phyloP scores from a whole-genome alignment of 1,139 yeast genomes.

The Arxiozyma telluris region DNA sequence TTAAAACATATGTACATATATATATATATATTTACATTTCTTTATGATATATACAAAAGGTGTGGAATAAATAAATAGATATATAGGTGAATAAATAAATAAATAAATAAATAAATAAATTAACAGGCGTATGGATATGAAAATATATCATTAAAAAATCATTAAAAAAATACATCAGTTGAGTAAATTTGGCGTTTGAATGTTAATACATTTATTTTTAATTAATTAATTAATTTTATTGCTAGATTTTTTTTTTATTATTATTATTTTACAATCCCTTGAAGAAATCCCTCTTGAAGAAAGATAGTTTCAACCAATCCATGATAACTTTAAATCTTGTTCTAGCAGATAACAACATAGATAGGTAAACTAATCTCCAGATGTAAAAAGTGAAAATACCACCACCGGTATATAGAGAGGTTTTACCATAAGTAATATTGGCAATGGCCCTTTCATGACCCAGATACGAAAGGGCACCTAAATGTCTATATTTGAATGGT shows the following conservation, averaged over 20 bases:
- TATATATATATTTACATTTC: not conserved
- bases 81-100: no score
- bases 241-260: no score
- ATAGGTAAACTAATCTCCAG: constrained; percentile 89
- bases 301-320: constrained; percentile 82
- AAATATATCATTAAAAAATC: not conserved
- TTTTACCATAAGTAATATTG: constrained; percentile 81
- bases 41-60: not conserved
- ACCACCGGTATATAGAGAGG: constrained; percentile 79
- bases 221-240: not conserved
- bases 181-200: constrained; percentile 3
- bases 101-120: not conserved
- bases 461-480: constrained; percentile 72
- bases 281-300: constrained; percentile 80
- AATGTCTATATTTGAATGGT: constrained; percentile 55
- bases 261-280: constrained; percentile 30
- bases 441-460: constrained; percentile 96
- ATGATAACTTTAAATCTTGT: constrained; percentile 77
- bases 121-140: not conserved
- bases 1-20: not conserved
- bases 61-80: not conserved
- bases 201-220: not conserved
- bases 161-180: not conserved
- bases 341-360: constrained; percentile 85
- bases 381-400: constrained; percentile 83